Base-by-base conservation (phyloP, 495 filamentous ascomycete genomes). In the Penicillium soppii region DNA sequence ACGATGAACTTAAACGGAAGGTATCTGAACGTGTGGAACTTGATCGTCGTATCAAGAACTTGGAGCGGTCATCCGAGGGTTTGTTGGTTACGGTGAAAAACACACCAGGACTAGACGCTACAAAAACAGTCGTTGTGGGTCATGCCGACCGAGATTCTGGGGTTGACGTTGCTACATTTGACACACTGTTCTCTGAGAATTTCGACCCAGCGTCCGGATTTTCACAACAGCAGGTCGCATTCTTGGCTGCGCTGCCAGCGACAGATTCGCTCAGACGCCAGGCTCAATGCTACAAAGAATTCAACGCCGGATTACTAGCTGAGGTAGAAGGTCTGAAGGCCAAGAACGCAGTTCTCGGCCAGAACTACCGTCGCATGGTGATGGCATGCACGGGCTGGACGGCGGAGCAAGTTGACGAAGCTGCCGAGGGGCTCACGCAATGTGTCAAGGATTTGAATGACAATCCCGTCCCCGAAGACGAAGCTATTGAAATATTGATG, bases 1-100 rank as follows among this genome's bases (percentile, higher is more conserved):
- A 92, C 7, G 84, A 91, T 41, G 73, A 73, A 10, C 68, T 95
- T 21, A 86, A 87, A 53, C 71, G 72, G 3, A 80, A 80, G 45
- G 68, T 80, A 20, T 80, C 80, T 3, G 76, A 80, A 17, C 75
- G 83, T 23, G 78, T 80, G 9, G 77, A 83, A 27, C 69, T 83
- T 30, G 81, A 82, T 36, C 76, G 78, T 38, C 83, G 82, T 33
- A 82, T 84, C 43, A 71, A 73, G 13, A 88, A 88, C 51, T 72
- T 88, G 1, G 72, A 74, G 29, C 69, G 72, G 39, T 80, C 82
- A 52, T 73, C 80, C 5, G 75, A 79, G 17, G 67, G 75, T 19
- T 69, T 84, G 32, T 59, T 75, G 16, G 42, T 49, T 8, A 52
- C 63, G 13, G 56, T 80, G 13, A 63, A 76, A 43, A 51, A 60